These are phyloP conservation scores for Trichoderma atrobrunneum DNA, from an alignment of 2,329 filamentous ascomycete genomes.

Conservation along the genomic window DNA sequence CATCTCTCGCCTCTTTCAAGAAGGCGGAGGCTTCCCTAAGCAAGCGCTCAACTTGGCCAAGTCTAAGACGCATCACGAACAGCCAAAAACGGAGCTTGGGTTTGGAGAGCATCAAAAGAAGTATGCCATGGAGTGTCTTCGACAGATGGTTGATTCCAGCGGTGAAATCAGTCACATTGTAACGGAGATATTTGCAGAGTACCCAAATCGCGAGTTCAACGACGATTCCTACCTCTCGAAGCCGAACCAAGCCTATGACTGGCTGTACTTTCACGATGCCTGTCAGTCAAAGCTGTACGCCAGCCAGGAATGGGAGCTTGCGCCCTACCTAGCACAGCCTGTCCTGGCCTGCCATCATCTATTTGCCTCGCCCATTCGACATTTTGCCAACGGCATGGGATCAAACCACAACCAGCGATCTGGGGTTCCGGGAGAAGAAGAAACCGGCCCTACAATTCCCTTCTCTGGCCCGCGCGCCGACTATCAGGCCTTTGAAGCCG, in stretches of 20 bases:
- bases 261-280: constrained; percentile 89
- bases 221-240: constrained; percentile 91
- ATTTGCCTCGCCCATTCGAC: constrained; percentile 70
- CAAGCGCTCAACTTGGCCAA: constrained; percentile 41
- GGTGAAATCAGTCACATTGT: constrained; percentile 77
- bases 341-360: constrained; percentile 87
- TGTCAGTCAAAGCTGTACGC: constrained; percentile 75
- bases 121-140: constrained; percentile 66
- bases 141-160: constrained; percentile 74
- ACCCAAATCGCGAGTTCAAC: constrained; percentile 84
- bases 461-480: constrained; percentile 82
- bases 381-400: constrained; percentile 37
- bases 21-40: constrained; percentile 74
- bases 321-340: constrained; percentile 80
- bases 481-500: constrained; percentile 74
- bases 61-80: constrained; percentile 49
- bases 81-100: constrained; percentile 59
- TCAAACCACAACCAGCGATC: not conserved
- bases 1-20: constrained; percentile 72
- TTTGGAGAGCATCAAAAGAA: constrained; percentile 73
- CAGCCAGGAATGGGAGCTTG: constrained; percentile 91
- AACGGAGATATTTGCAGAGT: constrained; percentile 80
- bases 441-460: constrained; percentile 57
- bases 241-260: constrained; percentile 83
- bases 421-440: constrained; percentile 40